phyloP scores from a whole-genome alignment of 1,284 basidiomycete species.

The Meira nashicola region DNA sequence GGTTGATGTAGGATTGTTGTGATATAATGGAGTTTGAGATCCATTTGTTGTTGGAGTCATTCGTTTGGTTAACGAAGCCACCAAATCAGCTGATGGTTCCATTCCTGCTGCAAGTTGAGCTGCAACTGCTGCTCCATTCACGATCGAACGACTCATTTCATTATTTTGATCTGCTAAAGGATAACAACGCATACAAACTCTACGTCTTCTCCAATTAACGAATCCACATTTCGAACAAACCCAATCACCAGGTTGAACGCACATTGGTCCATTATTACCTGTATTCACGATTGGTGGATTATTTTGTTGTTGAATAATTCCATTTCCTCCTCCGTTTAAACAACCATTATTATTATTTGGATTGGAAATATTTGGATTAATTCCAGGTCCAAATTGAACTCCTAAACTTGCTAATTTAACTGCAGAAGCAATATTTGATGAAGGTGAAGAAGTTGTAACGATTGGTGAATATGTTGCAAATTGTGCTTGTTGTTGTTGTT shows the following conservation, averaged over 20 bases:
- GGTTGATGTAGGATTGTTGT: no score
- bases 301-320: constrained; percentile 16
- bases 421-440: constrained; percentile 13
- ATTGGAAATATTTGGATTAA: constrained; percentile 29
- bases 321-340: background rate
- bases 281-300: constrained; percentile 65
- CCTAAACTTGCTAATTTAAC: constrained; percentile 14
- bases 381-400: constrained; percentile 31
- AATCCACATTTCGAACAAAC: constrained; percentile 67
- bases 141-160: constrained; percentile 19
- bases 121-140: constrained; percentile 14
- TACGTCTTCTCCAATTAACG: constrained; percentile 69
- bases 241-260: constrained; percentile 85
- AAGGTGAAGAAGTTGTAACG: background rate
- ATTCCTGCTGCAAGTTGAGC: constrained; percentile 19
- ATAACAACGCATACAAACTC: constrained; percentile 80
- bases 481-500: no score
- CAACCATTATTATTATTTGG: constrained; percentile 12
- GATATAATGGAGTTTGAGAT: no score
- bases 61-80: constrained; percentile 2
- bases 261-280: constrained; percentile 76
- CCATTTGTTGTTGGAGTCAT: no score
- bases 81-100: constrained; percentile 4
- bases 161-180: constrained; percentile 57
- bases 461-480: no score